phyloP scores from a whole-genome alignment of 2,329 filamentous ascomycete genomes.

The Fusarium sp. region DNA sequence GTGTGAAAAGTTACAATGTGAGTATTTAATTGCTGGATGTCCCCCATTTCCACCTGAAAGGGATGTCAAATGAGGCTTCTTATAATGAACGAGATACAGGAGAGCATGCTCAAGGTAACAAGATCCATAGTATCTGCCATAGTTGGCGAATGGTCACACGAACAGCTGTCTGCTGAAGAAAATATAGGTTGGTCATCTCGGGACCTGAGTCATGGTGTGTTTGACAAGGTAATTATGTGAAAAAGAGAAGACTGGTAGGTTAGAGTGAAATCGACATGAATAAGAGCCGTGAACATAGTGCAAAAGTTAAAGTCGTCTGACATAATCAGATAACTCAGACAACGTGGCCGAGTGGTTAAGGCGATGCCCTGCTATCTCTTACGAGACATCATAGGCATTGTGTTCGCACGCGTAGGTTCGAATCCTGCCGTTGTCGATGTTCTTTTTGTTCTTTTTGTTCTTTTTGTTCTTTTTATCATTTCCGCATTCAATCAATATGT shows the following conservation, averaged over 20 bases:
- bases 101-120: no score
- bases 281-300: rapidly evolving
- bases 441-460: background rate
- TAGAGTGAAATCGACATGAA: rapidly evolving
- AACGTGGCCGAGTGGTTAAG: constrained; percentile 32
- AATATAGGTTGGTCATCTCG: no score
- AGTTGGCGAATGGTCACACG: rapidly evolving
- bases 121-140: no score
- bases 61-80: no score
- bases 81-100: no score
- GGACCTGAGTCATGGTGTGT: no score
- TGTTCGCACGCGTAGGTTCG: constrained; percentile 32
- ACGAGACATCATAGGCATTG: constrained; percentile 27
- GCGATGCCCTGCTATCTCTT: constrained; percentile 28
- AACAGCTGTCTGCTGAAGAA: no score
- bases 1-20: no score
- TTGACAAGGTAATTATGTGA: no score
- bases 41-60: no score
- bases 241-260: background rate
- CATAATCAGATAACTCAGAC: background rate
- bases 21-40: no score
- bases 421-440: constrained; percentile 27
- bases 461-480: background rate
- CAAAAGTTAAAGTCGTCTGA: rapidly evolving
- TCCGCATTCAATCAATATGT: no score